Base-by-base conservation (phyloP, 2,329 filamentous ascomycete genomes). In the Xylariaceae sp. region DNA sequence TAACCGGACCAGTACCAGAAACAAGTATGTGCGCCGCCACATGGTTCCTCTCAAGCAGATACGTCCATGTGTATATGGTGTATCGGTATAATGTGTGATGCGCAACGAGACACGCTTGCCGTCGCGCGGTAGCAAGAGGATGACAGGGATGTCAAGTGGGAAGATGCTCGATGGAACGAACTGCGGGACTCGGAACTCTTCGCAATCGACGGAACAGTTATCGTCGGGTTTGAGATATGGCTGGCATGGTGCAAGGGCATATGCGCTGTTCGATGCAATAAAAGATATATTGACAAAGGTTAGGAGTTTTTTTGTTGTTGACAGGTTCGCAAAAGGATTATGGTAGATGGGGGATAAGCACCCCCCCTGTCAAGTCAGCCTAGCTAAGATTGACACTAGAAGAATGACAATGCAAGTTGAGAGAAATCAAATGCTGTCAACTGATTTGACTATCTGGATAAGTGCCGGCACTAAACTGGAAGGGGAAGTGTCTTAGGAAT, bases 21-120 rank as follows among this genome's bases (percentile, higher is more conserved):
- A 78, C 62, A 98, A 81, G 77, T 96, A 96, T 62, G 88, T 85
- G 75, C 93, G 88, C 81, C 93, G 87, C 92, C 92, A 96, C 94
- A 97, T 97, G 67, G 67, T 67, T 61, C 47, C 41, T 59, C 49
- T 49, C 43, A 17, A 28, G 33, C 36, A 44, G 16, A 56, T 61
- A 48, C 57, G 60, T 66, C 51, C 64, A 64, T 51, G 34, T 34
- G 31, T 46, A n/a, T n/a, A n/a, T 34, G 33, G 39, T 53, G 44
- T 39, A 45, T 6, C 8, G 23, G 47, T 34, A 16, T 53, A n/a
- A n/a, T n/a, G 31, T 62, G 55, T 52, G 58, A 54, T 49, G 46
- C 56, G 46, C 56, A 41, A 49, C 41, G 14, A 47, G 50, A 50
- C 37, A 48, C 47, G 41, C 39, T 40, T n/a, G 29, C 11, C 33